Evolutionary conservation across 1,284 basidiomycete genomes (phyloP).

Genomic region (Afroboletus lepidellus): DNA sequence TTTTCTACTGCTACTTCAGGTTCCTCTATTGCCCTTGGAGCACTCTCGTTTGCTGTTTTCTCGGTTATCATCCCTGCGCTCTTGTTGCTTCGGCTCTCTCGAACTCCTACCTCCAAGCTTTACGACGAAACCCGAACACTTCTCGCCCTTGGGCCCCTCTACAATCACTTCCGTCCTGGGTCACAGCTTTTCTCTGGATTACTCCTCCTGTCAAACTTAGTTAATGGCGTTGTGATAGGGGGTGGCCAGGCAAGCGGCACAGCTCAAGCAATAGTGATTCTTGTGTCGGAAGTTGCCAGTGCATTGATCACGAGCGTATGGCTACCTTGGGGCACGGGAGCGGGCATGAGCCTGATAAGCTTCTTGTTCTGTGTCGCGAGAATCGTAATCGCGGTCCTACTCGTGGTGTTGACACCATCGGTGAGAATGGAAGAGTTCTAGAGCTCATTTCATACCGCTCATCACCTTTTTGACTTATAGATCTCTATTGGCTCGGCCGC

Average conservation of each 20-base stretch:
- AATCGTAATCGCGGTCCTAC: slow-evolving; percentile 85
- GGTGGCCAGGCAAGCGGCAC: slow-evolving; percentile 88
- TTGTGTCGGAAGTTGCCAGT: slow-evolving; percentile 80
- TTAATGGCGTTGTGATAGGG: slow-evolving; percentile 83
- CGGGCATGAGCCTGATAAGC: slow-evolving; percentile 92
- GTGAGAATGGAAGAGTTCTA: slow-evolving; percentile 50
- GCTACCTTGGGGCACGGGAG: slow-evolving; percentile 95
- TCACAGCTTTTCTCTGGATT: slow-evolving; percentile 87
- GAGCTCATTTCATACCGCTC: slow-evolving; percentile 7
- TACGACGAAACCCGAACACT: slow-evolving; percentile 93
- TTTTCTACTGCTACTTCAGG: slow-evolving; percentile 32
- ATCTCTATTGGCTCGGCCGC: slow-evolving; percentile 77
- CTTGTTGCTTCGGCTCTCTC: slow-evolving; percentile 72
- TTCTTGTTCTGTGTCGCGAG: slow-evolving; percentile 89
- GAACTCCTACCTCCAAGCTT: slow-evolving; percentile 84
- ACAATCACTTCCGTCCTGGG: slow-evolving; percentile 92
- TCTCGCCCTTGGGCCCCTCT: slow-evolving; percentile 89
- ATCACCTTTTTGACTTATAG: slow-evolving; percentile 40
- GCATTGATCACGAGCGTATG: slow-evolving; percentile 88
- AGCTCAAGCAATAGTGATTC: slow-evolving; percentile 86
- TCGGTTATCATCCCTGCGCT: slow-evolving; percentile 77
- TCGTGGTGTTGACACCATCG: slow-evolving; percentile 84
- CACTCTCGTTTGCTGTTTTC: slow-evolving; percentile 74
- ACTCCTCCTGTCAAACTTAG: slow-evolving; percentile 79
- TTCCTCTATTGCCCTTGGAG: slow-evolving; percentile 68